A percentile compares a stretch with the other conserved stretches of the same genome.
Conservation (phyloP, 164 flowering plant genomes). For the Vitis cinerea region DNA sequence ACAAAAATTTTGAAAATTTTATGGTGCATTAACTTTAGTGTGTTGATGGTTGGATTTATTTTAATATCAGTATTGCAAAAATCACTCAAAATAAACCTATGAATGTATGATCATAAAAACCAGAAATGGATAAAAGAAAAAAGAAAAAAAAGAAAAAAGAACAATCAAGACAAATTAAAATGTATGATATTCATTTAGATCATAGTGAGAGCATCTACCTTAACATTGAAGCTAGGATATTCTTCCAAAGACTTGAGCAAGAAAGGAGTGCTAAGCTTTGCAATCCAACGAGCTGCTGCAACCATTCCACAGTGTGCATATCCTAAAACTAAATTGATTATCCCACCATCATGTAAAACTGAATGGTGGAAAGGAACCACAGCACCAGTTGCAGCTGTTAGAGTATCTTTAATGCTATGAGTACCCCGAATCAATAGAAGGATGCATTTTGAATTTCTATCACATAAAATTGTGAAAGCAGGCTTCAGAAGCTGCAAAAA, state of each 20-base stretch:
- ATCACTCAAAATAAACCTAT: too few relatives aligned
- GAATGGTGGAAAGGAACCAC: slow-evolving; percentile 99
- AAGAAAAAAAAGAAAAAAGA: neutral
- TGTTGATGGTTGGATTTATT: too few relatives aligned
- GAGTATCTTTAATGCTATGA: slow-evolving; percentile 94
- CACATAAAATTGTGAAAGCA: slow-evolving; percentile 85
- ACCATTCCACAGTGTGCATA: slow-evolving; percentile 99
- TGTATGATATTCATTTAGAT: neutral
- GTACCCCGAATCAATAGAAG: slow-evolving; percentile 93
- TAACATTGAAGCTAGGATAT: slow-evolving; percentile 66
- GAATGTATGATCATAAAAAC: slow-evolving; percentile 1
- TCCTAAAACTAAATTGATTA: slow-evolving; percentile 85
- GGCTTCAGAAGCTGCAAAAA: slow-evolving; percentile 89
- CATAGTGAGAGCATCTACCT: slow-evolving; percentile 41
- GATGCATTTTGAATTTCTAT: slow-evolving; percentile 63
- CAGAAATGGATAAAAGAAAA: neutral
- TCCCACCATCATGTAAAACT: slow-evolving; percentile 89
- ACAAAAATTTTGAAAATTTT: too few relatives aligned
- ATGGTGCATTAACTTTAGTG: too few relatives aligned
- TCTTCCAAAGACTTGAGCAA: slow-evolving; percentile 69
- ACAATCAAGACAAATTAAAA: neutral
- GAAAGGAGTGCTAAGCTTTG: slow-evolving; percentile 74
- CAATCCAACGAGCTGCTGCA: slow-evolving; percentile 99
- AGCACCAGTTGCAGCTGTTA: slow-evolving; percentile 95
- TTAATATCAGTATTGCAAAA: too few relatives aligned